Evolutionary conservation across 805 yeast species (phyloP), one percentile per base, ranked within the genome.

Genomic region (Candida krabiensis): DNA sequence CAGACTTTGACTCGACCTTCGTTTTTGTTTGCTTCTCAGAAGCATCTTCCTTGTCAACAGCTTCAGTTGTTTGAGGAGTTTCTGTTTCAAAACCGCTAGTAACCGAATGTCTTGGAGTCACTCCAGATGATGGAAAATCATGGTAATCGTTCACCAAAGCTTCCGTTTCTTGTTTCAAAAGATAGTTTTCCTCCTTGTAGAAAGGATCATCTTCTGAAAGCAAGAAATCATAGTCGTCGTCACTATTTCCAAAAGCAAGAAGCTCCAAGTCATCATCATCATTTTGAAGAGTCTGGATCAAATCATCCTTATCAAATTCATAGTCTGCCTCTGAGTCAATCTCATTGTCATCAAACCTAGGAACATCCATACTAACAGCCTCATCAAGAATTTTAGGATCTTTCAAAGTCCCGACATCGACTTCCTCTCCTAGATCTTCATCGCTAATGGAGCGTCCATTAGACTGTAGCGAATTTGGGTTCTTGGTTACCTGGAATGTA

Each of bases 391-490:
- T 36, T 14, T 46, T 63, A 56, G 40, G 57, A 9, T 64, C 70
- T 15, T 32, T 31, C 13, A 36, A 31, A 11, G 40, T 35, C 5
- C 40, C 43, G 16, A 48, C 45, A 8, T 50, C 50, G 6, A 73
- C 60, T 30, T 75, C 84, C 55, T 79, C 86, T 15, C 86, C 86
- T 18, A 79, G 67, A 57, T 78, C 85, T 53, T 79, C 86, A 31
- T 77, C 77, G 30, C 69, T 67, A 8, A 61, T 13, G 5, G 22
- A 19, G 12, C 14, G 28, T 48, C 13, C 38, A 28, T 19, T 33
- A 38, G 4, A 26, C 17, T 22, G 27, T 21, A 15, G 9, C 24
- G 23, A 11, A 7, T 7, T 8, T 8, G 24, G 44, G 38, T 15
- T 30, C 29, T 46, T 41, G 4, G 46, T 48, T 15, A 52, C 45